Evolutionary conservation across 768 basidiomycete genomes (phyloP), one percentile per base, ranked within the genome.

Genomic region (Mycena leptocephala): DNA sequence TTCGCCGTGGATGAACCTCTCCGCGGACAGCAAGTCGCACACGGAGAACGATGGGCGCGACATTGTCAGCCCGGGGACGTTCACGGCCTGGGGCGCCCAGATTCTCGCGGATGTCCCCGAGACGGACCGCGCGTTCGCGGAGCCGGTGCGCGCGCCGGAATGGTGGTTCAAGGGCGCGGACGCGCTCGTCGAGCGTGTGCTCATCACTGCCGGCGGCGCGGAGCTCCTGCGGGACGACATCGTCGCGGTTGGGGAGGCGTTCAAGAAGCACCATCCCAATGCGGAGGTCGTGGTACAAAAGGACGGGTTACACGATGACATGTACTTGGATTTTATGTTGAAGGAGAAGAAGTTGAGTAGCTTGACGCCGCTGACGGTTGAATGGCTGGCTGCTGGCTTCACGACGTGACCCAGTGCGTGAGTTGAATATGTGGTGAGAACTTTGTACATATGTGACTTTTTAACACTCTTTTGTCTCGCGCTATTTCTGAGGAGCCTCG

Each of bases 241-340:
- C 64, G 78, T 84, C 13, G 61, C 72, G 5, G 76, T 84, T 35
- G 80, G 69, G 33, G 77, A 81, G 65, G 53, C 74, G 26, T 67
- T 86, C 5, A 72, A 73, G 16, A 81, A 81, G 55, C 51, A 80
- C 9, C 75, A 80, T 28, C 35, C 65, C 0, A 51, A 75, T 10
- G 71, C 79, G 63, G 75, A 77, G 35, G 71, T 85, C 28, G 76
- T 82, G 11, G 59, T 86, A 32, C 85, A 87, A 72, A 73, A 81
- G 33, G 70, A 79, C 43, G 87, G 86, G 0, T 78, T 87, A 14
- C 87, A 88, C 65, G 83, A 86, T 71, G 86, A 87, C 68, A 81
- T 82, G 51, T 84, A 79, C 43, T 76, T 85, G 30, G 86, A 88
- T 46, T 82, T 82, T 46, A 20, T 80, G 24, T 68, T 66, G 1